Conservation (phyloP, 768 basidiomycete genomes). For the Russula emetica region DNA sequence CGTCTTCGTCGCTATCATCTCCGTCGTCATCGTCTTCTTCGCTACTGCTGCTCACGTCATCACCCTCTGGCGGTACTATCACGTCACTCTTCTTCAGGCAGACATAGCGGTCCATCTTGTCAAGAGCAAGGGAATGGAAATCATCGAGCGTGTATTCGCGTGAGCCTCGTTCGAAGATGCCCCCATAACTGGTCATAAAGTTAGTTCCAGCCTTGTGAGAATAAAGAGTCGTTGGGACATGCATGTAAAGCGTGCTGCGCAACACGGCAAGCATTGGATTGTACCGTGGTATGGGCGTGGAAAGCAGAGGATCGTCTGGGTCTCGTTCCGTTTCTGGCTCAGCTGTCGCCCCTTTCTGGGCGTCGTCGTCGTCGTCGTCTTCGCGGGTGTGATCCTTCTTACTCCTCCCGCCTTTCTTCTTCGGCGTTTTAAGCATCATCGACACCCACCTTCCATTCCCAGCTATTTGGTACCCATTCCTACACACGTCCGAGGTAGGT, state of each 20-base stretch:
- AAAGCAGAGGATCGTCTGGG: conserved; percentile 59
- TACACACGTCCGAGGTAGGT: conserved; percentile 30
- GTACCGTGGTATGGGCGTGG: conserved; percentile 68
- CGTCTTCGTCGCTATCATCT: conserved; percentile 40
- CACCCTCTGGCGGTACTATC: conserved; percentile 57
- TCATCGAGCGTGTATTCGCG: conserved; percentile 89
- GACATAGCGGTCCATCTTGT: conserved; percentile 74
- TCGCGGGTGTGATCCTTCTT: conserved; percentile 31
- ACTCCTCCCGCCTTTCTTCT: conserved; percentile 45
- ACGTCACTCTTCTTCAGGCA: conserved; percentile 69
- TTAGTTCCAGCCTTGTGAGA: conserved; percentile 3
- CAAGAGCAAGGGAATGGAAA: conserved; percentile 73
- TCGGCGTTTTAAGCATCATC: conserved; percentile 63
- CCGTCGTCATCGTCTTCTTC: conserved; percentile 57
- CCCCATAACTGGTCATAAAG: conserved; percentile 62
- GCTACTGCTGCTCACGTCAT: conserved; percentile 57
- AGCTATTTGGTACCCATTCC: conserved; percentile 71
- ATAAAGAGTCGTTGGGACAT: conserved; percentile 31
- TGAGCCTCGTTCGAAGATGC: conserved; percentile 78
- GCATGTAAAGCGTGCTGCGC: conserved; percentile 84
- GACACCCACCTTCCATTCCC: conserved; percentile 78
- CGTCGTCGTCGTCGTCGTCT: conserved; percentile 30
- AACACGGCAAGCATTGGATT: conserved; percentile 87
- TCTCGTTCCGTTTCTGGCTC: conserved; percentile 49
- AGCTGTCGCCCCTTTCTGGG: conserved; percentile 28